Evolutionary conservation across 768 basidiomycete genomes (phyloP), one percentile per base, ranked within the genome.

Genomic region (Termitomyces titanicus): DNA sequence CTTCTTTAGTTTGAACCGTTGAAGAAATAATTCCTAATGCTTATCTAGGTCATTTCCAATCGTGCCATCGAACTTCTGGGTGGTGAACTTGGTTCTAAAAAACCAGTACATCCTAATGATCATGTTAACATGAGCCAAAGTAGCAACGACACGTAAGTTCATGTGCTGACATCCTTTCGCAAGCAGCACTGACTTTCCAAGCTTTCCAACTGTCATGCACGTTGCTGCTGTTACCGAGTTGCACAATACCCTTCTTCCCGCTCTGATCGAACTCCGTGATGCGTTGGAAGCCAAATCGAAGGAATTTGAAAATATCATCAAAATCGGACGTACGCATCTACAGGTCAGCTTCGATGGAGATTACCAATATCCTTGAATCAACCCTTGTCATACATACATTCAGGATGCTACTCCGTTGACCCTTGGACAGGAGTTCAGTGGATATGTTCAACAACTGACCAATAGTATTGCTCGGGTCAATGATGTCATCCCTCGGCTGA

Each of bases 81-180:
- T 7, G 97, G 97, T 17, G 81, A 94, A 74, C 79, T 98, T 54
- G 97, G 97, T 33, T 93, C 91, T 44, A 99, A 98, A 80, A 92
- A 80, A 64, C 97, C 97, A 9, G 95, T 99, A 2, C 97, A 99
- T 70, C 97, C 97, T 35, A 99, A 99, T 71, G 97, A 99, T 68
- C 97, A 99, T 73, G 95, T 98, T 64, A 99, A 99, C 78, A 96
- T 89, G 90, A 94, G 92, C 70, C 96, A 98, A 72, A 96, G 93
- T 61, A 95, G 93, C 67, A 99, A 99, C 66, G 97, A 99, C 73
- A 94, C 95, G 93, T 94, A 70, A 65, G 89, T 77, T 22, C 31
- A 10, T 53, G 42, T 35, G 46, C 20, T 15, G 15, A 33, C 43
- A 39, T 22, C 39, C 25, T 2, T 17, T 13, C 24, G 4, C 5